Percentiles rank a stretch among this genome's conserved stretches.
phyloP scores from a whole-genome alignment of 495 filamentous ascomycete species.

The Eremomyces bilateralis region DNA sequence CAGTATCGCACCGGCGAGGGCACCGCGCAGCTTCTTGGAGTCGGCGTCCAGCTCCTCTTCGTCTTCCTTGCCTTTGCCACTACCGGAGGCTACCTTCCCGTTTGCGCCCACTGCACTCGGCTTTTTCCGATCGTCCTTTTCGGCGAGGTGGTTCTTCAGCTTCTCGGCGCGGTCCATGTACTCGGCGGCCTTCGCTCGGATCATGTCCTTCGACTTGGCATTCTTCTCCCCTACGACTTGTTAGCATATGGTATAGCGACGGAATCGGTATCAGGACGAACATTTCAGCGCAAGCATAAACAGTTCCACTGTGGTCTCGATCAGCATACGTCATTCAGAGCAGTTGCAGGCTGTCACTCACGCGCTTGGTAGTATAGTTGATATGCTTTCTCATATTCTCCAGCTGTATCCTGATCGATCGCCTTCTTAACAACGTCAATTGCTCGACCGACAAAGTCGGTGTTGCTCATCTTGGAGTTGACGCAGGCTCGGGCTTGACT shows the following conservation, averaged over 20 bases:
- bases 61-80: constrained; percentile 40
- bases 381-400: constrained; percentile 91
- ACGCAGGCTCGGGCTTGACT: constrained; percentile 4
- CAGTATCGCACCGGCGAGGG: constrained; percentile 77
- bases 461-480: constrained; percentile 62
- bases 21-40: constrained; percentile 78
- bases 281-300: constrained; percentile 96
- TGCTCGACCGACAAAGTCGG: constrained; percentile 86
- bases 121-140: constrained; percentile 45
- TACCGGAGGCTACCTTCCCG: constrained; percentile 51
- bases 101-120: constrained; percentile 71
- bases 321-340: constrained; percentile 3
- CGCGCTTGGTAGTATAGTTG: constrained; percentile 72
- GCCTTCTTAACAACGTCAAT: constrained; percentile 92
- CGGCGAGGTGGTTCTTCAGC: constrained; percentile 70
- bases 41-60: constrained; percentile 66
- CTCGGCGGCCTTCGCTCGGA: constrained; percentile 72
- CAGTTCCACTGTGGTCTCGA: constrained; percentile 41
- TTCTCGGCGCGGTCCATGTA: constrained; percentile 99
- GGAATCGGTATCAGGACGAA: constrained; percentile 4
- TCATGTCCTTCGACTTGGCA: constrained; percentile 85
- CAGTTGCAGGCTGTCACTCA: constrained; percentile 6
- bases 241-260: not conserved
- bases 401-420: constrained; percentile 87
- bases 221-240: constrained; percentile 57